phyloP scores from a whole-genome alignment of 2,329 filamentous ascomycete genomes.

The Penicillium capsulatum region DNA sequence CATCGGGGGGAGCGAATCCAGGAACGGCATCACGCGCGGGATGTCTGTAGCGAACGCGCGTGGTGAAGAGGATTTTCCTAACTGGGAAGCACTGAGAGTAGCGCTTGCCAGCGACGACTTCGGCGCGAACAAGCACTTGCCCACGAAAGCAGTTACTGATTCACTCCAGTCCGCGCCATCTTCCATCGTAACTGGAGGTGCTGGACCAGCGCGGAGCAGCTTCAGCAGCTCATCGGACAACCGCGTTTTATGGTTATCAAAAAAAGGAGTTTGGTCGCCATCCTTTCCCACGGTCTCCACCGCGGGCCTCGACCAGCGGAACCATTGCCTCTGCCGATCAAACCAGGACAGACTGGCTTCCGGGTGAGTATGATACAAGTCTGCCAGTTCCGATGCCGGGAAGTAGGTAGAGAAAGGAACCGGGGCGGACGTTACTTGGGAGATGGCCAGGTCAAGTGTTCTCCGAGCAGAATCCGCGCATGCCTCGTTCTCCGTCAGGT shows the following conservation, averaged over 20 bases:
- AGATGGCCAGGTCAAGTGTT: slow-evolving; percentile 31
- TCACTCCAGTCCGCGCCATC: slow-evolving; percentile 24
- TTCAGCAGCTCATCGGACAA: slow-evolving; percentile 33
- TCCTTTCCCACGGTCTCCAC: slow-evolving; percentile 19
- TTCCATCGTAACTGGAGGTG: neutral
- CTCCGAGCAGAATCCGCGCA: slow-evolving; percentile 33
- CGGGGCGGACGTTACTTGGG: slow-evolving; percentile 16
- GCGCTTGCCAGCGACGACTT: slow-evolving; percentile 21
- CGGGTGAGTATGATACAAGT: slow-evolving; percentile 23
- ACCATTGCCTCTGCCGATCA: slow-evolving; percentile 34
- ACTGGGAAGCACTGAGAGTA: slow-evolving; percentile 27
- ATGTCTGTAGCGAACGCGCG: slow-evolving; percentile 34
- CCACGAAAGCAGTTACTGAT: slow-evolving; percentile 35
- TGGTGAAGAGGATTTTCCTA: slow-evolving; percentile 29
- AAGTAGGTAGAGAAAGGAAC: slow-evolving; percentile 36
- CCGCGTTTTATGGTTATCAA: slow-evolving; percentile 29
- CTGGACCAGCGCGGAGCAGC: slow-evolving; percentile 21
- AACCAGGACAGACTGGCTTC: slow-evolving; percentile 28
- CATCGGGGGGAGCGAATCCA: slow-evolving; percentile 22
- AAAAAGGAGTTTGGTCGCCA: slow-evolving; percentile 21
- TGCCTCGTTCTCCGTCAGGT: slow-evolving; percentile 30
- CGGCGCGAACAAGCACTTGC: slow-evolving; percentile 38
- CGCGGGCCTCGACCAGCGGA: slow-evolving; percentile 36
- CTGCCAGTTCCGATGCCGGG: slow-evolving; percentile 25
- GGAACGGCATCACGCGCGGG: slow-evolving; percentile 31